These are phyloP conservation scores for Potentilla sterilis DNA, from an alignment of 306 rosid genomes.

Conservation along the genomic window DNA sequence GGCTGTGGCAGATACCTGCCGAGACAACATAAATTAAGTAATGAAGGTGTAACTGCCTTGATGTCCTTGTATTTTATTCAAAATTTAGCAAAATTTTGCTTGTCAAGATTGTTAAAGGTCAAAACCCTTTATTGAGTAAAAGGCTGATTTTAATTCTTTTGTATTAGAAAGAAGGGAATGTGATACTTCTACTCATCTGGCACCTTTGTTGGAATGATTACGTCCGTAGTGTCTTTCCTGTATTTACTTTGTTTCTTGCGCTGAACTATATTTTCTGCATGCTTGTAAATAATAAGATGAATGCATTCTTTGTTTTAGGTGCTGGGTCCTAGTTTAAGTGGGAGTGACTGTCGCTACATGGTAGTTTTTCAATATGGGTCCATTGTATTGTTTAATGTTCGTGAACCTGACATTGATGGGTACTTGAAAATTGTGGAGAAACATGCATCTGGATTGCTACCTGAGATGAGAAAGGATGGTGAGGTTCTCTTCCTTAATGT, in stretches of 20 bases:
- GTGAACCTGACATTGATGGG: conserved; percentile 68
- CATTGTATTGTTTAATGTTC: conserved; percentile 79
- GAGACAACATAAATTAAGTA: background rate
- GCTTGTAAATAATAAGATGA: conserved; percentile 4
- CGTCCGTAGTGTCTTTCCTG: background rate
- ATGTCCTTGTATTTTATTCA: background rate
- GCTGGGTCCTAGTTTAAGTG: conserved; percentile 57
- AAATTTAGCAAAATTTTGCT: background rate
- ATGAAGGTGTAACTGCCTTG: background rate
- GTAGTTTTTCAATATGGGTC: conserved; percentile 98
- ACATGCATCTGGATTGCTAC: conserved; percentile 82
- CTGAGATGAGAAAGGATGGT: conserved; percentile 99
- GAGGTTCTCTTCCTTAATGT: conserved; percentile 23
- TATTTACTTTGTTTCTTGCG: conserved; percentile 3
- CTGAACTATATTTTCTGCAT: background rate
- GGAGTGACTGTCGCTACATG: conserved; percentile 73
- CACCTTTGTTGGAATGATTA: background rate
- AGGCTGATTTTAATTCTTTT: background rate
- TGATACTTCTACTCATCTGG: background rate
- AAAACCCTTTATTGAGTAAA: background rate
- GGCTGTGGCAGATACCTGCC: background rate
- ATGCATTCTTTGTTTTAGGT: conserved; percentile 53
- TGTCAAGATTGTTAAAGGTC: background rate
- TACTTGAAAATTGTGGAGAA: conserved; percentile 70
- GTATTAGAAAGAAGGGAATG: background rate